These are phyloP conservation scores for Cytidiella melzeri DNA, from an alignment of 768 basidiomycete species.

Conservation along the genomic window DNA sequence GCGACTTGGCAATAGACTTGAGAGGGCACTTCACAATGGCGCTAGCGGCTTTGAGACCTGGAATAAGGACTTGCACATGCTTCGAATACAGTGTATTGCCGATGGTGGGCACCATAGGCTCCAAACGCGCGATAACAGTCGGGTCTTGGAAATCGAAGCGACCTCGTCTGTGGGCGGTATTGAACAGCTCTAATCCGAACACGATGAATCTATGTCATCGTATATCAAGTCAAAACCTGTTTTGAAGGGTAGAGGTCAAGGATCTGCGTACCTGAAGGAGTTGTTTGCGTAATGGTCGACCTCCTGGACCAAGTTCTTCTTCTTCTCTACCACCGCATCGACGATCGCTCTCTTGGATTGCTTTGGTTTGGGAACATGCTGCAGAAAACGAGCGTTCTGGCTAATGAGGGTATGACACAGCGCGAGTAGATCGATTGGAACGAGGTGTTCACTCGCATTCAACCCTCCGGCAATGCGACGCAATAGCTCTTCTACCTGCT, in stretches of 20 bases:
- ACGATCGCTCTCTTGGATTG: constrained; percentile 35
- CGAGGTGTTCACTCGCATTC: constrained; percentile 72
- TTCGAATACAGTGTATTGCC: constrained; percentile 91
- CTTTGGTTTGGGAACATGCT: constrained; percentile 41
- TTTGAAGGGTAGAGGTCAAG: too few relatives aligned
- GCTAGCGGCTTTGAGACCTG: constrained; percentile 75
- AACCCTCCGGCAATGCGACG: constrained; percentile 78
- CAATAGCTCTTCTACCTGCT: constrained; percentile 83
- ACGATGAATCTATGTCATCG: constrained; percentile 75
- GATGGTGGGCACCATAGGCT: constrained; percentile 79
- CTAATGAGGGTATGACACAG: constrained; percentile 87
- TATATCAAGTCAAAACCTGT: neutral
- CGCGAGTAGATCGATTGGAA: constrained; percentile 64
- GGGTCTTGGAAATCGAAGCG: constrained; percentile 80
- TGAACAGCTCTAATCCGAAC: constrained; percentile 89
- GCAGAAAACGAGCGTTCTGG: constrained; percentile 84
- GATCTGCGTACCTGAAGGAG: constrained; percentile 64
- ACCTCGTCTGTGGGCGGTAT: constrained; percentile 78
- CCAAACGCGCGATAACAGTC: constrained; percentile 73
- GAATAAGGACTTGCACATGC: constrained; percentile 63
- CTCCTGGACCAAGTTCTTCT: constrained; percentile 51
- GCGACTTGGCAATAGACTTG: constrained; percentile 62
- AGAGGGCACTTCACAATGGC: constrained; percentile 82
- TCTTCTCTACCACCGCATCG: constrained; percentile 71
- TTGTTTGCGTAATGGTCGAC: constrained; percentile 77